phyloP scores from a whole-genome alignment of 2,329 filamentous ascomycete species.

The Cercospora beticola region DNA sequence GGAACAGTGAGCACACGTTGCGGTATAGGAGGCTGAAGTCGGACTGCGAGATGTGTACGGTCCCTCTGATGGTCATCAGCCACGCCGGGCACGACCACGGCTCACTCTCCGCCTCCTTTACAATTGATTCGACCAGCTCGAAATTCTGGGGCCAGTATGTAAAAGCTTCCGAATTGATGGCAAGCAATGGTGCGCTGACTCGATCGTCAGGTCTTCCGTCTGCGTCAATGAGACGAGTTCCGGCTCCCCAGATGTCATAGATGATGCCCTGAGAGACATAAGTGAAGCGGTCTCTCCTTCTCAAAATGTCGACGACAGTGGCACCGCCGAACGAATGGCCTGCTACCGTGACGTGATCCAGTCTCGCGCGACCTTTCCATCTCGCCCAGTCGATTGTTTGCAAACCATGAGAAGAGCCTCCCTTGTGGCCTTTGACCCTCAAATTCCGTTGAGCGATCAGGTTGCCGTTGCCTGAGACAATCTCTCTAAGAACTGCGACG shows the following conservation, averaged over 20 bases:
- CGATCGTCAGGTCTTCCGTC: slow-evolving; percentile 45
- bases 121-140: slow-evolving; percentile 56
- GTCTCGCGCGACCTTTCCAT: slow-evolving; percentile 59
- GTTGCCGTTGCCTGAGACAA: slow-evolving; percentile 56
- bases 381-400: slow-evolving; percentile 56
- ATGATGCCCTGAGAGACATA: slow-evolving; percentile 65
- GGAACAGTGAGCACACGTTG: slow-evolving; percentile 56
- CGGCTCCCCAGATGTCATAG: slow-evolving; percentile 64
- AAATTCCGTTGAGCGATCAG: slow-evolving; percentile 55
- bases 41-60: slow-evolving; percentile 64
- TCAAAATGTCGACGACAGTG: slow-evolving; percentile 60
- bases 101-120: slow-evolving; percentile 54
- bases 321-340: slow-evolving; percentile 69
- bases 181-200: slow-evolving; percentile 58
- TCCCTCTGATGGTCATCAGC: slow-evolving; percentile 54
- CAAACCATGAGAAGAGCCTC: slow-evolving; percentile 60
- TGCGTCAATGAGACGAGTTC: slow-evolving; percentile 43
- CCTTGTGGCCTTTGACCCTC: slow-evolving; percentile 57
- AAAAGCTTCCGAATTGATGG: slow-evolving; percentile 67
- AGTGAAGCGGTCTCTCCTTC: slow-evolving; percentile 54
- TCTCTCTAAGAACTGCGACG: slow-evolving; percentile 56
- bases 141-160: slow-evolving; percentile 69
- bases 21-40: slow-evolving; percentile 67
- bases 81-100: slow-evolving; percentile 42
- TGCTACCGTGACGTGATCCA: slow-evolving; percentile 59